These are phyloP conservation scores for Aspergillus ellipticus DNA, from an alignment of 495 filamentous ascomycete species.

Conservation along the genomic window DNA sequence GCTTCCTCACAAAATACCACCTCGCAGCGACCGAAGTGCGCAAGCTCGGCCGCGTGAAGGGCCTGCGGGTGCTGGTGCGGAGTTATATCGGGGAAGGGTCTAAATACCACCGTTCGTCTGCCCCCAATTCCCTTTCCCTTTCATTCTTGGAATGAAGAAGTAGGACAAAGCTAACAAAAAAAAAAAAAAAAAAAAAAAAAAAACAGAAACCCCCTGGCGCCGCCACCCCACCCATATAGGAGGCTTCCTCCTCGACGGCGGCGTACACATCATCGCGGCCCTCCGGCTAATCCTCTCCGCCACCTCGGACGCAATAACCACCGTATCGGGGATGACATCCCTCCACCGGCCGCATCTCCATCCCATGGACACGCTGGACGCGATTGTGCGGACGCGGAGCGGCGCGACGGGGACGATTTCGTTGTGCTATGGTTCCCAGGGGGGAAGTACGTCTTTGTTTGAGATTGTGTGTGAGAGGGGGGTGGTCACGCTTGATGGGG, in stretches of 20 bases:
- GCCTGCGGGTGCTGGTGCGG: constrained; percentile 57
- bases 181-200: constrained; percentile 39
- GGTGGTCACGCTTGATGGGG: constrained; percentile 48
- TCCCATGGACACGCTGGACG: constrained; percentile 72
- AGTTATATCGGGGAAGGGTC: constrained; percentile 50
- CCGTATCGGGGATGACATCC: constrained; percentile 56
- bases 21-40: constrained; percentile 55
- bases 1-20: constrained; percentile 57
- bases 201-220: constrained; percentile 67
- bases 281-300: constrained; percentile 59
- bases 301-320: constrained; percentile 35
- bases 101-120: constrained; percentile 56
- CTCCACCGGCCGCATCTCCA: constrained; percentile 60
- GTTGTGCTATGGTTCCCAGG: constrained; percentile 59
- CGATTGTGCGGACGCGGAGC: constrained; percentile 53
- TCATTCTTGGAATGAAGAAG: too few relatives aligned
- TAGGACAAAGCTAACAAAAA: constrained; percentile 3
- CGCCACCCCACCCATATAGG: constrained; percentile 69
- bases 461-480: constrained; percentile 50
- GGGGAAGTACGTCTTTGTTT: constrained; percentile 50
- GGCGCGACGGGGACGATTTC: constrained; percentile 61
- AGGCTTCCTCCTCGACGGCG: constrained; percentile 75
- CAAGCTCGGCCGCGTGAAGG: constrained; percentile 59
- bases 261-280: constrained; percentile 68
- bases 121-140: background rate